Base-by-base conservation (phyloP, 2,329 filamentous ascomycete species). In the Fusarium sp. region DNA sequence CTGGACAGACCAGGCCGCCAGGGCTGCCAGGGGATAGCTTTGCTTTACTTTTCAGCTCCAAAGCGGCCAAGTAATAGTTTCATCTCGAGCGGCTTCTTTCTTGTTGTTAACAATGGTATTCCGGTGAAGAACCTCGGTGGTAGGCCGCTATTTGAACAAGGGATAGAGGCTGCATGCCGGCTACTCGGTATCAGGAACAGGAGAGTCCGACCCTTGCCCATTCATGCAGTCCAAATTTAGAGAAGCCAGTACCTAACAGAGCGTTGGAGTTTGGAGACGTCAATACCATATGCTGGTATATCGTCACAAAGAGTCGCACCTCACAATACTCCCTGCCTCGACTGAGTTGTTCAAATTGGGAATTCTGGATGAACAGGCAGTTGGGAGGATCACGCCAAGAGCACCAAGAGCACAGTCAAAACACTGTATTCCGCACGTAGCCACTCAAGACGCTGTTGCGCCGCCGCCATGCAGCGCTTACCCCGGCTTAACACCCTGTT, bases 401-500 rank as follows among this genome's bases (percentile, higher is more conserved):
- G 41, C 28, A 70, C 56, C 41, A 65, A 46, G 35, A 24, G 41
- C 24, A 70, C 62, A 69, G 66, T 68, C 40, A 53, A 22, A 51
- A 56, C 52, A 68, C 39, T 53, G 66, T 70, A 62, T 68, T 14
- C 58, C 41, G 44, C 61, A 62, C 65, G 41, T 46, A 51, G 45
- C 58, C 62, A 55, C 54, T 43, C 44, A 60, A 52, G 28, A 32
- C 43, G 33, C 45, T 67, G 68, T 55, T 47, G 60, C 56, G 68
- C 70, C 59, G 51, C 62, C 59, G 57, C 55, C 57, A 46, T 67
- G 64, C 71, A 72, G 71, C 71, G 61, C 69, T 48, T 72, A 71
- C 70, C 69, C 71, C 71, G 64, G 71, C 37, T 50, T 55, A 45
- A 41, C 52, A 47, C 48, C 48, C 35, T 48, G 35, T 19, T 49